Percentiles rank a stretch among this genome's conserved stretches.
These are phyloP conservation scores for Fusarium heterosporum DNA, from an alignment of 2,329 filamentous ascomycete species.

Conservation along the genomic window DNA sequence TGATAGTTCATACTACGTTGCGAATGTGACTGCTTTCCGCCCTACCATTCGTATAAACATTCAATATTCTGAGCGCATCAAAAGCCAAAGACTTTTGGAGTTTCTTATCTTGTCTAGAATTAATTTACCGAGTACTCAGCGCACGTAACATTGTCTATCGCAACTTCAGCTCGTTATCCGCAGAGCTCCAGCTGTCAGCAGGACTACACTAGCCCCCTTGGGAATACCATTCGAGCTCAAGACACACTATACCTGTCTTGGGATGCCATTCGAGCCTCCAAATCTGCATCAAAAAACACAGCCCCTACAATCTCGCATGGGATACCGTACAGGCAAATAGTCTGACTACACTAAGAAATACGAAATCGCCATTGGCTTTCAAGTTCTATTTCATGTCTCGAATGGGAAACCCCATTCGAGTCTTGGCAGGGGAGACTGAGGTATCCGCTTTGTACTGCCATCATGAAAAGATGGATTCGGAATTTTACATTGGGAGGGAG, in stretches of 20 bases:
- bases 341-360: constrained; percentile 8
- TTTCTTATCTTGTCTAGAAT: background rate
- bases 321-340: constrained; percentile 3
- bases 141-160: background rate
- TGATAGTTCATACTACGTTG: background rate
- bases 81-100: background rate
- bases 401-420: constrained; percentile 43
- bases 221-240: constrained; percentile 43
- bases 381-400: background rate
- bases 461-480: background rate
- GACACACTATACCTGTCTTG: constrained; percentile 8
- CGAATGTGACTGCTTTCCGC: background rate
- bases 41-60: background rate
- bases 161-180: constrained; percentile 14
- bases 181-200: background rate
- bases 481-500: background rate
- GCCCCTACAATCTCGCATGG: constrained; percentile 32
- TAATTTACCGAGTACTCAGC: background rate
- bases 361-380: constrained; percentile 17
- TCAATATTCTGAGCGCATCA: background rate
- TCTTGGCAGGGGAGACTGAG: background rate
- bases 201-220: constrained; percentile 18
- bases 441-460: constrained; percentile 3
- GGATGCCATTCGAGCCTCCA: constrained; percentile 43
- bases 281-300: constrained; percentile 18